phyloP scores from a whole-genome alignment of 768 basidiomycete genomes.

The Chiua virens region DNA sequence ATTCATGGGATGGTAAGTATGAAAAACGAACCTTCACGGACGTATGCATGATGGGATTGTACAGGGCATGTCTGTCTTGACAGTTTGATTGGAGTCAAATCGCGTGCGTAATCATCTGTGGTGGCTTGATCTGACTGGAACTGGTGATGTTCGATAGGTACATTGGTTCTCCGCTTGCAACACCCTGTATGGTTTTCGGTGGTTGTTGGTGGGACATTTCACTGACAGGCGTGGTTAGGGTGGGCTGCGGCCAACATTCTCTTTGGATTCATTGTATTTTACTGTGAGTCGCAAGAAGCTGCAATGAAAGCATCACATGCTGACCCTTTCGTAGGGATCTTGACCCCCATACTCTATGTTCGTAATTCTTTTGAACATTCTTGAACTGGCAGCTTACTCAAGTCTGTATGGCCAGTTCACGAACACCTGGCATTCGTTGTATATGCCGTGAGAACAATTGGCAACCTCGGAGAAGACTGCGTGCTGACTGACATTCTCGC shows the following conservation, averaged over 20 bases:
- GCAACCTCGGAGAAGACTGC: background rate
- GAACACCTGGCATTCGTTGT: slow-evolving; percentile 59
- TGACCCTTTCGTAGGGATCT: slow-evolving; percentile 25
- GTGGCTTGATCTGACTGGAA: background rate
- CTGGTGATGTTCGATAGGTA: slow-evolving; percentile 17
- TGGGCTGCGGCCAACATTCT: slow-evolving; percentile 79
- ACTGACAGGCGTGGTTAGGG: slow-evolving; percentile 35
- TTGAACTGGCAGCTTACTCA: background rate
- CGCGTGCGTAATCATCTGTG: slow-evolving; percentile 26
- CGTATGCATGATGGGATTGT: background rate
- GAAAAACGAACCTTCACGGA: background rate
- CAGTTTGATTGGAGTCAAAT: slow-evolving; percentile 84
- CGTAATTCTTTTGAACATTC: slow-evolving; percentile 47
- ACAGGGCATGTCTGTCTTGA: slow-evolving; percentile 67
- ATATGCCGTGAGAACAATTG: slow-evolving; percentile 50
- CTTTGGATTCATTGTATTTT: slow-evolving; percentile 67
- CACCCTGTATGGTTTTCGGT: slow-evolving; percentile 47
- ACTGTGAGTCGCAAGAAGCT: slow-evolving; percentile 41
- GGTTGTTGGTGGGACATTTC: background rate
- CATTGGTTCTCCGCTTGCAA: slow-evolving; percentile 56
- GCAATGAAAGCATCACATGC: background rate
- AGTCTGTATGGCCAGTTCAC: slow-evolving; percentile 42
- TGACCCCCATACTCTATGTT: slow-evolving; percentile 42
- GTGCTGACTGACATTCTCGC: slow-evolving; percentile 1
- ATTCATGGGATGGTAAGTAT: slow-evolving; percentile 46